Evolutionary conservation across 805 yeast species (phyloP).

Genomic region (Teunomyces lycoperdinae): DNA sequence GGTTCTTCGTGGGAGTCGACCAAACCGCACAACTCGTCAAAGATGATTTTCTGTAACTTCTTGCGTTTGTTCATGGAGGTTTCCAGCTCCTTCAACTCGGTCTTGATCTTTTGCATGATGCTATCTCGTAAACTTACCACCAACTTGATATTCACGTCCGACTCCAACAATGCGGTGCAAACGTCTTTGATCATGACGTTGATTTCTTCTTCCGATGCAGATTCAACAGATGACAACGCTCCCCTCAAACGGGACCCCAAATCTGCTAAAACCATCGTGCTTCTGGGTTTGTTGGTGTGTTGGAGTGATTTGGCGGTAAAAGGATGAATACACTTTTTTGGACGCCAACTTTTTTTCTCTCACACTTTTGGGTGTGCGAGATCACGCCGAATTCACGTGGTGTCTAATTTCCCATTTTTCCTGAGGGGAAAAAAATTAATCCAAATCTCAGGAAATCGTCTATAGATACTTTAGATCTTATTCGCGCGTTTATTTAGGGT

Average conservation of each 20-base stretch:
- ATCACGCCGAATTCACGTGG: not conserved
- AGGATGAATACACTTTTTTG: not conserved
- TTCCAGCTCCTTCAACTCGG: slow-evolving; percentile 49
- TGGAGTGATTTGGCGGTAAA: too few species aligned
- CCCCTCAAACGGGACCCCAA: slow-evolving; percentile 41
- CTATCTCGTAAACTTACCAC: slow-evolving; percentile 76
- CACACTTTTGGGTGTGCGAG: not conserved
- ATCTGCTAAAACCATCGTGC: slow-evolving; percentile 44
- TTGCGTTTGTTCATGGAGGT: slow-evolving; percentile 69
- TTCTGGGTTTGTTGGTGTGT: not conserved
- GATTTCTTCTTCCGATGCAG: slow-evolving; percentile 39
- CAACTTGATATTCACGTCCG: slow-evolving; percentile 88
- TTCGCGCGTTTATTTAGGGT: not conserved
- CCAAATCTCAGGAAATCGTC: not conserved
- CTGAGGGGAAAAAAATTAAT: not conserved
- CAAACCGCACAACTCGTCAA: slow-evolving; percentile 83
- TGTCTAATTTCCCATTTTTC: not conserved
- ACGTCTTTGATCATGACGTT: slow-evolving; percentile 74
- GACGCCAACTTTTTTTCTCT: not conserved
- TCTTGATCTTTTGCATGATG: slow-evolving; percentile 46
- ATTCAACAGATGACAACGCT: slow-evolving; percentile 41
- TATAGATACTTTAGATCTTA: not conserved
- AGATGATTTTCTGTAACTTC: slow-evolving; percentile 86
- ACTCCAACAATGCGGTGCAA: slow-evolving; percentile 83
- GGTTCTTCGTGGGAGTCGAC: slow-evolving; percentile 68